phyloP scores from a whole-genome alignment of 257 asterid genomes.

The Avicennia marina region DNA sequence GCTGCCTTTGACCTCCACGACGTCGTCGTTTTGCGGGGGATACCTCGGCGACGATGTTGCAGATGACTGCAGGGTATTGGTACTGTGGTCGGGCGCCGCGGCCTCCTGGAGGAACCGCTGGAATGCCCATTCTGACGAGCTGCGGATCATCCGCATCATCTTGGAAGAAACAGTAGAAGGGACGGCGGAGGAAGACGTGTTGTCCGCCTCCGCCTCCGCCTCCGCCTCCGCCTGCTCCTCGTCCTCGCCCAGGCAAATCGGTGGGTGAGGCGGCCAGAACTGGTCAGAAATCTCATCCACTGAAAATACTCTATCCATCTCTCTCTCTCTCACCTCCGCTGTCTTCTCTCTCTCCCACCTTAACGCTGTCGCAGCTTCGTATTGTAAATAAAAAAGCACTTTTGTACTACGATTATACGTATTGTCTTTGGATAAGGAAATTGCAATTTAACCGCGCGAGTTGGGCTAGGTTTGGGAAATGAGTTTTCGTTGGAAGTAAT shows the following conservation, averaged over 20 bases:
- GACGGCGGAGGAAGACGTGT: conserved; percentile 24
- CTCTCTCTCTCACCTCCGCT: no score
- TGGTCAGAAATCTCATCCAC: conserved; percentile 66
- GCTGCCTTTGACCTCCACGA: conserved; percentile 28
- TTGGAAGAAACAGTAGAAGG: conserved; percentile 25
- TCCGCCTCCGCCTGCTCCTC: no score
- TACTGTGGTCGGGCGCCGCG: conserved; percentile 31
- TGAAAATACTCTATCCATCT: conserved; percentile 71
- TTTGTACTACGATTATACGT: no score
- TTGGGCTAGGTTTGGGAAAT: no score
- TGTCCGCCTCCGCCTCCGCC: neutral
- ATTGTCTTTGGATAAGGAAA: no score
- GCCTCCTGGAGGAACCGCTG: conserved; percentile 83
- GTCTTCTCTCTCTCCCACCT: neutral
- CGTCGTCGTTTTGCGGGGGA: conserved; percentile 18
- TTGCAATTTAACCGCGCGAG: no score
- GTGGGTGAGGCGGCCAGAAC: conserved; percentile 64
- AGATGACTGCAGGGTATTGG: conserved; percentile 17
- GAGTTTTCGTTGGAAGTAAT: no score
- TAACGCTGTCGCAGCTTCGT: neutral
- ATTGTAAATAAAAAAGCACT: no score
- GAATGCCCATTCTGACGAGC: conserved; percentile 89
- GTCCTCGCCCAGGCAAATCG: conserved; percentile 30
- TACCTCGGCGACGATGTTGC: neutral
- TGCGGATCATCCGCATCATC: conserved; percentile 62